A percentile compares a stretch with the other conserved stretches of the same genome.
Evolutionary conservation across 768 basidiomycete genomes (phyloP).

Genomic region (Pleurotus platypus): DNA sequence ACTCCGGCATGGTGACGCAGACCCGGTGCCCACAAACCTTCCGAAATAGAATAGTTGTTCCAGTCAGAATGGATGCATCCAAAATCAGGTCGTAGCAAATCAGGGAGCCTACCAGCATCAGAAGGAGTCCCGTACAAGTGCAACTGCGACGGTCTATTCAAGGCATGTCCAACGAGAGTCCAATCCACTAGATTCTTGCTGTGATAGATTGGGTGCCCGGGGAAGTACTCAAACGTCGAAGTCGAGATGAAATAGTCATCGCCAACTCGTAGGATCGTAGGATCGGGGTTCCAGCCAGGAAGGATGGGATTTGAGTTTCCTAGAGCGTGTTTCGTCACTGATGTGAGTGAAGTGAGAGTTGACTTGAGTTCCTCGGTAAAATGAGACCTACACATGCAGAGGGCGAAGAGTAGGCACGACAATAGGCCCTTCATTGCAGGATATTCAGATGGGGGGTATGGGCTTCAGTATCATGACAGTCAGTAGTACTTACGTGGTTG

Average conservation of each 20-base stretch:
- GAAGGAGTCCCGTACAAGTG: conserved; percentile 32
- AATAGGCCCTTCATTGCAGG: too few species aligned
- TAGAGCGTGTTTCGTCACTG: too few species aligned
- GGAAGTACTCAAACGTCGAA: conserved; percentile 36
- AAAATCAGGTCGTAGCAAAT: too few species aligned
- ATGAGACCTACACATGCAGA: too few species aligned
- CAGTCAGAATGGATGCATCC: not conserved
- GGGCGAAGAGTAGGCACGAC: too few species aligned
- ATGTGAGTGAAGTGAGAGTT: too few species aligned
- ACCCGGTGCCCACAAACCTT: conserved; percentile 32
- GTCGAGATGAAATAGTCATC: conserved; percentile 35
- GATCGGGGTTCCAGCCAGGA: conserved; percentile 39
- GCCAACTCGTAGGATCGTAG: conserved; percentile 33
- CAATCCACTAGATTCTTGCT: conserved; percentile 32
- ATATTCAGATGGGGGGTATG: too few species aligned
- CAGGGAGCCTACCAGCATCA: conserved; percentile 26
- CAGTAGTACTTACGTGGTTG: too few species aligned
- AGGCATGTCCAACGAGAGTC: conserved; percentile 33
- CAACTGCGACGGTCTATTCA: conserved; percentile 32
- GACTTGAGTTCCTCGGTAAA: too few species aligned
- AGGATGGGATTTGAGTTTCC: conserved; percentile 29
- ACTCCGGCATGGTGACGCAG: conserved; percentile 31
- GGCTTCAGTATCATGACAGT: too few species aligned
- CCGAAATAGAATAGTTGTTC: not conserved
- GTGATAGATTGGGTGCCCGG: conserved; percentile 39